A percentile compares a stretch with the other conserved stretches of the same genome.
phyloP scores from a whole-genome alignment of 306 rosid species.

The Cucumis sativus region Cucumber_9930_V3 NC_026658.2:21334501-21335000 shows the following conservation, averaged over 20 bases:
- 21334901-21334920: no score
- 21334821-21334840: conserved; percentile 57
- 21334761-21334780: conserved; percentile 72
- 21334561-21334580: no score
- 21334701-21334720: neutral
- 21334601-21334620: no score
- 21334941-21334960: neutral
- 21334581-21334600: no score
- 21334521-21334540: no score
- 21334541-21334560: no score
- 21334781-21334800: conserved; percentile 78
- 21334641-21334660: no score
- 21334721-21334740: conserved; percentile 66
- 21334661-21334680: neutral
- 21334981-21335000: neutral
- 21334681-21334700: neutral
- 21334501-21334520: neutral
- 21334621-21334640: no score
- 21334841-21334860: neutral
- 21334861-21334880: neutral
- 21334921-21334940: no score
- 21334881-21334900: no score
- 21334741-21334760: conserved; percentile 70
- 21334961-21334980: neutral
- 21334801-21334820: conserved; percentile 78